Base-by-base conservation (phyloP, 257 asterid genomes). In the Solanum dulcamara region DNA sequence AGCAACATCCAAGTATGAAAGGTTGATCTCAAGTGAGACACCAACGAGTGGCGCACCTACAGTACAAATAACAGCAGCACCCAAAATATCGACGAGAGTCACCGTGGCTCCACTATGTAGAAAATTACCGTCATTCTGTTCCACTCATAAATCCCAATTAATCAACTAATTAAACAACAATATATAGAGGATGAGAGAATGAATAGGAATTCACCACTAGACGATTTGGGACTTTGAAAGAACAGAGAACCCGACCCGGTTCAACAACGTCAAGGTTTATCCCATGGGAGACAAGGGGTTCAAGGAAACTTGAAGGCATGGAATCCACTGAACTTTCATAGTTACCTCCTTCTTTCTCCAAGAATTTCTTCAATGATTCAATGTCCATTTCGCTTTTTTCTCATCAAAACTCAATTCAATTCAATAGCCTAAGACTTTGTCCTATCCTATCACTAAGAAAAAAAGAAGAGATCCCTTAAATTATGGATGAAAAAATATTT, bases 71-170 rank as follows among this genome's bases (percentile, higher is more conserved):
- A 84, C 97, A 33, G 93, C 93, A 40, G 99, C 90, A 0, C 99
- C 97, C 7, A 92, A 90, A 38, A 90, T 81, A 86, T 95, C 99
- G 83, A 95, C 99, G 86, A 95, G 90, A 33, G 95, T 85, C 86
- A 93, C 94, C 80, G 92, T 94, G 32, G 97, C 95, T 80, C 99
- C 99, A 68, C 91, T 93, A 91, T 94, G 97, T 91, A 95, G 81
- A 20, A 95, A 77, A 24, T 92, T 94, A 18, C 91, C 98, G 20
- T 88, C 55, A 66, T 92, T 92, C 93, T 91, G 87, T 89, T 81
- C 17, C 87, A 42, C 83, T 38, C 80, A 86, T 26, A 72, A 53
- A 38, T 51, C 48, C 32, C 70, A 60, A 85, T 22, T 35, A 82
- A 71, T 64, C 22, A 62, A 79, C 18, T 28, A 85, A 80, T 17